Evolutionary conservation across 2,329 filamentous ascomycete genomes (phyloP), one percentile per base, ranked within the genome.

Genomic region (Fusarium bactridioides): DNA sequence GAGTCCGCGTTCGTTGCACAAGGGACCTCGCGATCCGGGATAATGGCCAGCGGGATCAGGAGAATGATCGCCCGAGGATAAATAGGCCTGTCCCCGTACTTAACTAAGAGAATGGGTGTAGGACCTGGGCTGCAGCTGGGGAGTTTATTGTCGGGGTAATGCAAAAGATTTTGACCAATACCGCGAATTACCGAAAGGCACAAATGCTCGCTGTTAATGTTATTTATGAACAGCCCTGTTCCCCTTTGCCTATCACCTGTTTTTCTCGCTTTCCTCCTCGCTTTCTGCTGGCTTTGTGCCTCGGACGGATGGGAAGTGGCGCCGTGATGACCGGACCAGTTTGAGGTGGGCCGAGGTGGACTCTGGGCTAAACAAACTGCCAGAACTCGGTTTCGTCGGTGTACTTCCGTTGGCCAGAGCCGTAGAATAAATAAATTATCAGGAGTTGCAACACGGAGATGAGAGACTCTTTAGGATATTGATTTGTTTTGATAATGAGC

Each of bases 271-370:
- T 40, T 70, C 37, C 38, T 67, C 29, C 61, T 74, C 70, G 67
- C 70, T 70, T 71, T 67, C 43, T 67, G 62, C 67, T 71, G 58
- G 67, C 67, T 67, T 64, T 70, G 69, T 64, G 69, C 69, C 69
- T 72, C 69, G 69, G 69, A 55, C 69, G 56, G 69, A 72, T 69
- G 69, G 69, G 64, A 70, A 66, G 69, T 73, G 70, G 70, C 40
- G 61, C 70, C 66, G 65, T 69, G 57, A 58, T 65, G 65, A 66
- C 65, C 65, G 50, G 50, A 41, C 45, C 56, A 58, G 48, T 56
- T 55, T 64, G 62, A 60, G 56, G 71, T 73, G 67, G 71, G 70
- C 71, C 70, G 70, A 73, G 70, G 71, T 74, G 71, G 70, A 60
- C 71, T 74, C 59, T 44, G 62, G 59, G 61, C 67, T 59, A 71